Evolutionary conservation across 768 basidiomycete genomes (phyloP), one percentile per base, ranked within the genome.

Genomic region (Auriscalpium orientale): DNA sequence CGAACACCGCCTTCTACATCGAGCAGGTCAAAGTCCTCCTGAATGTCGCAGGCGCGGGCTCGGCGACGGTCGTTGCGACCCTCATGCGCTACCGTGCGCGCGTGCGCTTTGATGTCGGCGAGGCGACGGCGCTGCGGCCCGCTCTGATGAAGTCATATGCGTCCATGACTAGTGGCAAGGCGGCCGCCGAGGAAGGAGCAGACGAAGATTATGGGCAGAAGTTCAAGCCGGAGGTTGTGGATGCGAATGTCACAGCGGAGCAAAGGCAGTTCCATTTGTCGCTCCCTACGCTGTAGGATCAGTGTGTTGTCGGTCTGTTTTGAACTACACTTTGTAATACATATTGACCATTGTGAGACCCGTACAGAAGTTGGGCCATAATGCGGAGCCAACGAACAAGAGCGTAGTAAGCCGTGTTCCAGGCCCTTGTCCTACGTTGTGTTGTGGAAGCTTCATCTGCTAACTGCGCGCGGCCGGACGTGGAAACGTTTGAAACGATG

Each of bases 1-100:
- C 56, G 15, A 46, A 58, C 56, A 15, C 58, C 33, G 51, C 58
- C 4, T 49, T 15, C 15, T 18, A 60, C 34, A 10, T 60, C 18
- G 58, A 60, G 13, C 56, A 22, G 4, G 16, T 50, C 52, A 60
- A 60, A 37, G 58, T 60, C 7, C 37, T 60, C n/a, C 49, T 60
- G 28, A 60, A 60, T 18, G 21, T 60, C 11, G 56, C 53, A 2
- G 52, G 52, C 33, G 58, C 56, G 0, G 45, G 48, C 8, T 12
- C 22, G 28, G 54, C 52, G n/a, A 49, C 58, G 15, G 35, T 60
- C 52, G 45, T 51, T 10, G 56, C 56, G 7, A 56, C 37, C 15
- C 12, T 60, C 20, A 54, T 50, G n/a, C 58, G 53, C 20, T 59
- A 52, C 49, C 56, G 45, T 18, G 10, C 20, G 12, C 15, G n/a